Evolutionary conservation across 139 green algal species (phyloP).

Genomic region (Chlorella sp.): DNA sequence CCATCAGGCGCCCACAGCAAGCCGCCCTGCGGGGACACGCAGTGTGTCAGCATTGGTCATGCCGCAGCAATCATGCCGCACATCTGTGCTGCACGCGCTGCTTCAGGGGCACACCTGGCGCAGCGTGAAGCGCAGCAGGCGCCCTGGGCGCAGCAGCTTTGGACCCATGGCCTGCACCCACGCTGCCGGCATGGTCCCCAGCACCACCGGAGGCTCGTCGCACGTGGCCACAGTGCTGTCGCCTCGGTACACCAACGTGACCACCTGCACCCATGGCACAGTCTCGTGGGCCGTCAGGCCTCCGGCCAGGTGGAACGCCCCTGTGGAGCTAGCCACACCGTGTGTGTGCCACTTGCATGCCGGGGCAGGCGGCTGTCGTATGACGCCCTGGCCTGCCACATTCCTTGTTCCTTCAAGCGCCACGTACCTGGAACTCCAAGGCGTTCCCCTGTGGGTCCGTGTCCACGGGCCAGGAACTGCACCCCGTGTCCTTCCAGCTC

Average conservation of each 20-base stretch:
- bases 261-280: constrained; percentile 31
- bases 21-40: constrained; percentile 17
- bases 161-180: constrained; percentile 22
- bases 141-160: constrained; percentile 36
- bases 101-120: constrained; percentile 10
- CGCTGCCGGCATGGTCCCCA: constrained; percentile 50
- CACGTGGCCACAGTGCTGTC: constrained; percentile 56
- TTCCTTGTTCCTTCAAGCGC: not conserved
- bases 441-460: constrained; percentile 52
- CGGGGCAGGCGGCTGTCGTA: not conserved
- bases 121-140: constrained; percentile 68
- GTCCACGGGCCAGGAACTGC: constrained; percentile 64
- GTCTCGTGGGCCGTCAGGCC: not conserved
- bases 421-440: constrained; percentile 28
- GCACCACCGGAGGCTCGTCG: constrained; percentile 68
- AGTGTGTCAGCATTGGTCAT: not conserved
- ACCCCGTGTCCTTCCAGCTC: constrained; percentile 85
- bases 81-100: not conserved
- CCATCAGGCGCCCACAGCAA: constrained; percentile 39
- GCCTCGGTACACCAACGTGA: constrained; percentile 47
- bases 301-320: not conserved
- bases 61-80: not conserved
- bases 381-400: not conserved
- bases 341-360: not conserved
- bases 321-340: not conserved